Percentiles rank a stretch among this genome's conserved stretches.
Conservation (phyloP, 2,329 filamentous ascomycete species). For the Acrocalymma vagum region DNA sequence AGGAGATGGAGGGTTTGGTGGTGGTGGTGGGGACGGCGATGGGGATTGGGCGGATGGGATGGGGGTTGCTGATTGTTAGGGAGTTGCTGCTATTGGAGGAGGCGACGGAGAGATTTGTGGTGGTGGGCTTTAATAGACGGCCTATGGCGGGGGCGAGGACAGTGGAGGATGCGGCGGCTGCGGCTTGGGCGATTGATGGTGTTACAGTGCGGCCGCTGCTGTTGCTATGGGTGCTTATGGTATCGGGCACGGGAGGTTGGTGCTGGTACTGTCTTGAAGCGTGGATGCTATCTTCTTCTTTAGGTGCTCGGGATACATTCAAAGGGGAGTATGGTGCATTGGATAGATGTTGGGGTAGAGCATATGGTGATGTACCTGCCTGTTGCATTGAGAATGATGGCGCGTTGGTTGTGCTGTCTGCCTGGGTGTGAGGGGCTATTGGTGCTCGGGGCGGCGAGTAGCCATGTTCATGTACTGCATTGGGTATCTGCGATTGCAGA, state of each 20-base stretch:
- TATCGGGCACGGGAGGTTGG: background rate
- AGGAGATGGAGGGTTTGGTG: slow-evolving; percentile 18
- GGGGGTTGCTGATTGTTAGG: slow-evolving; percentile 19
- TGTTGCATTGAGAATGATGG: slow-evolving; percentile 1
- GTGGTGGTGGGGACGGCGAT: slow-evolving; percentile 20
- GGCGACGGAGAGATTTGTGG: slow-evolving; percentile 19
- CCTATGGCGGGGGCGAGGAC: slow-evolving; percentile 2
- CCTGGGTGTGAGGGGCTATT: slow-evolving; percentile 16
- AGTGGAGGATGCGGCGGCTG: slow-evolving; percentile 6
- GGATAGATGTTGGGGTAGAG: slow-evolving; percentile 3
- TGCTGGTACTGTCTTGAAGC: slow-evolving; percentile 5
- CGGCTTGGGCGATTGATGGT: slow-evolving; percentile 7
- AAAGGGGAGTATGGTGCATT: slow-evolving; percentile 10
- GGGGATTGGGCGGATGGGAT: slow-evolving; percentile 14
- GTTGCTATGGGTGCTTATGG: slow-evolving; percentile 9
- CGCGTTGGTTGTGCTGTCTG: slow-evolving; percentile 8
- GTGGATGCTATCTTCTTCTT: slow-evolving; percentile 1
- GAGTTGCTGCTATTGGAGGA: slow-evolving; percentile 27
- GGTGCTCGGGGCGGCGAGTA: slow-evolving; percentile 20
- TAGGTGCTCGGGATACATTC: slow-evolving; percentile 1
- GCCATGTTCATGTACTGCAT: slow-evolving; percentile 7
- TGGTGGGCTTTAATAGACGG: slow-evolving; percentile 12
- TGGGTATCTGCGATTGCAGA: slow-evolving; percentile 7
- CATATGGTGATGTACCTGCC: slow-evolving; percentile 1
- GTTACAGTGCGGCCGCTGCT: slow-evolving; percentile 14